Base-by-base conservation (phyloP, 768 basidiomycete species). In the Flagelloscypha sp. region DNA sequence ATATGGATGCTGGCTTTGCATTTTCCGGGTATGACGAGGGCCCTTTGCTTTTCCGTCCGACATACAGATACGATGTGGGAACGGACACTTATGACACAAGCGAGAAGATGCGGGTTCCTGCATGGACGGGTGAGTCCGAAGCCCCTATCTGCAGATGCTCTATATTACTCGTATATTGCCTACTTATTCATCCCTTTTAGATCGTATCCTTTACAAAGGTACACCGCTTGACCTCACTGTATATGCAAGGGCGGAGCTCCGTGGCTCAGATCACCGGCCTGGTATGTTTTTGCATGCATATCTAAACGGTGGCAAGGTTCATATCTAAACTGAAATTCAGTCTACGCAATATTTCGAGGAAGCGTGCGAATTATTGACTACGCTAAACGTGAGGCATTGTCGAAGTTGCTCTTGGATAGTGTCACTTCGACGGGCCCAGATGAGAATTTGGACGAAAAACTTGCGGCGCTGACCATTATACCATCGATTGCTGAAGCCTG, bases 201-300 rank as follows among this genome's bases (percentile, higher is more conserved):
- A 99, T 64, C 86, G 95, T n/a, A 77, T 99, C 6, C 54, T 99
- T 39, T 93, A 82, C 62, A 76, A 74, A 42, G 94, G 94, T 7
- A 51, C 51, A 22, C 62, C 66, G 22, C 66, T 97, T 17, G 80
- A 89, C 42, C 65, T 92, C 30, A 65, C 73, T 0, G 70, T 77
- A 7, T 99, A 99, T 56, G 78, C 80, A 13, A 69, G 90, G 40
- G 83, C 87, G 6, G 88, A 94, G 46, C 60, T 99, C 38, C 69
- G 66, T 49, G 77, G 84, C n/a, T 99, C 95, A 5, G 95, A 99
- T 61, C 95, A 99, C 54, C 80, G 84, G 52, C 95, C 95, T 54
- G 87, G 89, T 81, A 42, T 35, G 62, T 44, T 33, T 16, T 35
- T 22, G 1, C 7, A 28, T 10, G 40, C 28, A 13, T 17, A 10